phyloP scores from a whole-genome alignment of 176 grass and related monocot species.

The Poa annua region DNA sequence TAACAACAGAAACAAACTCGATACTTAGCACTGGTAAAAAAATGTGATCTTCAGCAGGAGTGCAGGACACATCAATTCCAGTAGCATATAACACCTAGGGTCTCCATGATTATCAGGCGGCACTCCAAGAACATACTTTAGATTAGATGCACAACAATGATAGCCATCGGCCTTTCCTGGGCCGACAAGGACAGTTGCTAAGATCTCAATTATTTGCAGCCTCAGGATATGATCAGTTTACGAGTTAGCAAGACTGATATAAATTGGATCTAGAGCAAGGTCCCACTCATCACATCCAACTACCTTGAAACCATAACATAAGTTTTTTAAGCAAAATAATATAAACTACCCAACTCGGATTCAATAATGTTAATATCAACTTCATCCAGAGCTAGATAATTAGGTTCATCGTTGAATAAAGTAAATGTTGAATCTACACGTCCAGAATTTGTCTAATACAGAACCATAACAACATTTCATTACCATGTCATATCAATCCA shows the following conservation, averaged over 20 bases:
- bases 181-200: slow-evolving; percentile 15
- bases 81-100: slow-evolving; percentile 8
- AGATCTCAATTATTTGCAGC: slow-evolving; percentile 33
- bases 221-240: slow-evolving; percentile 4
- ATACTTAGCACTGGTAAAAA: neutral
- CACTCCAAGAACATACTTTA: neutral
- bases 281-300: slow-evolving; percentile 1
- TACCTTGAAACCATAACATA: neutral
- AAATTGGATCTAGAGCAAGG: slow-evolving; percentile 22
- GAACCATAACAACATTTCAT: neutral
- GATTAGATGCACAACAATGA: slow-evolving; percentile 8
- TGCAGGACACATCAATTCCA: neutral
- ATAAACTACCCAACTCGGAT: neutral
- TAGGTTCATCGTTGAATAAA: neutral
- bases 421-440: neutral
- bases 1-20: slow-evolving; percentile 11
- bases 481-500: too few species aligned
- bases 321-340: neutral
- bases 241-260: neutral
- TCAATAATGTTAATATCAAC: slow-evolving; percentile 10
- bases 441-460: neutral
- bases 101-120: neutral
- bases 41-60: neutral
- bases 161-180: neutral
- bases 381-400: neutral